phyloP scores from a whole-genome alignment of 2,329 filamentous ascomycete species.

The Paraphaeosphaeria sporulosa region DNA sequence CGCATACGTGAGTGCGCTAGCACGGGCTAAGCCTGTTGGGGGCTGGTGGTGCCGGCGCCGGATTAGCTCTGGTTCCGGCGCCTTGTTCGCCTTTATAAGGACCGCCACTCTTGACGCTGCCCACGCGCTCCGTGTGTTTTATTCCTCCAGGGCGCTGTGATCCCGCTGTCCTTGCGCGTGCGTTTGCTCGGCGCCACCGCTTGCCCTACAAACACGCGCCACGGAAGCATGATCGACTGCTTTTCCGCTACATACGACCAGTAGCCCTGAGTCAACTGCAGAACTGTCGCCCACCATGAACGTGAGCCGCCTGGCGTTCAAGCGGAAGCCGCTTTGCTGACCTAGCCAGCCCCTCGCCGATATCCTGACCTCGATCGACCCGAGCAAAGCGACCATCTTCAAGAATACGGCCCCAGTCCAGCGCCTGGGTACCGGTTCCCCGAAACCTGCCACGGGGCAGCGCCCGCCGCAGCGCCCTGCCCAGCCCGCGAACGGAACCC shows the following conservation, averaged over 20 bases:
- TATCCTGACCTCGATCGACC: slow-evolving; percentile 49
- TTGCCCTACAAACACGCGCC: slow-evolving; percentile 15
- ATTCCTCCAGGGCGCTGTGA: slow-evolving; percentile 26
- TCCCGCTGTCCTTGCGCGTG: slow-evolving; percentile 24
- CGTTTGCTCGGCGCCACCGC: slow-evolving; percentile 12
- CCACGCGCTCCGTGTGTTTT: slow-evolving; percentile 26
- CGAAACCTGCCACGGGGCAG: slow-evolving; percentile 36
- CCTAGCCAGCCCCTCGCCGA: slow-evolving; percentile 40
- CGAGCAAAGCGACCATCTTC: slow-evolving; percentile 32
- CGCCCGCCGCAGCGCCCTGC: slow-evolving; percentile 36
- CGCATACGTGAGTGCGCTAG: slow-evolving; percentile 25
- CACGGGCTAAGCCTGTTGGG: slow-evolving; percentile 15
- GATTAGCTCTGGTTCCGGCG: slow-evolving; percentile 19
- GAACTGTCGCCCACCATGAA: slow-evolving; percentile 46
- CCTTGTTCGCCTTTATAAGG: slow-evolving; percentile 16
- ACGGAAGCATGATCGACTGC: slow-evolving; percentile 47
- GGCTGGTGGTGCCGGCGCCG: slow-evolving; percentile 19
- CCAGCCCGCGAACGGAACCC: slow-evolving; percentile 35
- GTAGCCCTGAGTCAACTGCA: slow-evolving; percentile 47
- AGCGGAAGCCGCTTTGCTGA: slow-evolving; percentile 10
- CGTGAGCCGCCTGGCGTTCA: slow-evolving; percentile 36
- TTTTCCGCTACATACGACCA: slow-evolving; percentile 42
- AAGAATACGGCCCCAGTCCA: slow-evolving; percentile 29
- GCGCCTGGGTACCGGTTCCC: slow-evolving; percentile 33
- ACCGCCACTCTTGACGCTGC: slow-evolving; percentile 27